Conservation (phyloP, 1,284 basidiomycete species). For the Leccinum pachyderme region DNA sequence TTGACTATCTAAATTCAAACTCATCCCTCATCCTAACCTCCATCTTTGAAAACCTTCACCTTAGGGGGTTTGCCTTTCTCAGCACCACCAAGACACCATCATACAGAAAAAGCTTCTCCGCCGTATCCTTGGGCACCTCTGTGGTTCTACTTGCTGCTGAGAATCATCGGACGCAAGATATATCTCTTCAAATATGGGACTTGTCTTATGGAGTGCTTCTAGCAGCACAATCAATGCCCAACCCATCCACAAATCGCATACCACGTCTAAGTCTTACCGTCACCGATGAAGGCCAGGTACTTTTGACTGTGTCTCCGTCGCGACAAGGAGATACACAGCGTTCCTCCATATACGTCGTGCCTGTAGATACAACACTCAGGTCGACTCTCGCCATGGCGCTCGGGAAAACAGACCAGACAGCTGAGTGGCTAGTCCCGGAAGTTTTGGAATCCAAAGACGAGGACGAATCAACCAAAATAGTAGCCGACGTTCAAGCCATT, state of each 20-base stretch:
- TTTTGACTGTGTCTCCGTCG: slow-evolving; percentile 54
- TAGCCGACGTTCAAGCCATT: slow-evolving; percentile 38
- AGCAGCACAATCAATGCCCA: slow-evolving; percentile 48
- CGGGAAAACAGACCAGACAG: slow-evolving; percentile 47
- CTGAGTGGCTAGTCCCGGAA: slow-evolving; percentile 46
- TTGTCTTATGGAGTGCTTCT: slow-evolving; percentile 67
- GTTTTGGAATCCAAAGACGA: slow-evolving; percentile 24
- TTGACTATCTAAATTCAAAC: slow-evolving; percentile 33
- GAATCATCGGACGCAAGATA: slow-evolving; percentile 42
- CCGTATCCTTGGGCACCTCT: slow-evolving; percentile 59
- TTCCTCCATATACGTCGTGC: slow-evolving; percentile 58
- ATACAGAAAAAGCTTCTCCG: slow-evolving; percentile 34
- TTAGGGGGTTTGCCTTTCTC: slow-evolving; percentile 36
- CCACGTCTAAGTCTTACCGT: slow-evolving; percentile 34
- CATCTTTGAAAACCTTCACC: slow-evolving; percentile 39
- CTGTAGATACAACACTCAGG: slow-evolving; percentile 45
- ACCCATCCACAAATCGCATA: slow-evolving; percentile 48
- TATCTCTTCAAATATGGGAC: slow-evolving; percentile 68
- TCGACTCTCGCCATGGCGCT: slow-evolving; percentile 65
- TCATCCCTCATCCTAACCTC: slow-evolving; percentile 27
- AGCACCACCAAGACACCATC: slow-evolving; percentile 12
- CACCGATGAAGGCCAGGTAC: slow-evolving; percentile 45
- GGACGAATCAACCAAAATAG: slow-evolving; percentile 34
- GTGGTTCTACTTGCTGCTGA: slow-evolving; percentile 59
- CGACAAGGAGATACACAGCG: slow-evolving; percentile 32